These are phyloP conservation scores for Nigrospora oryzae DNA, from an alignment of 2,329 filamentous ascomycete genomes.

Conservation along the genomic window DNA sequence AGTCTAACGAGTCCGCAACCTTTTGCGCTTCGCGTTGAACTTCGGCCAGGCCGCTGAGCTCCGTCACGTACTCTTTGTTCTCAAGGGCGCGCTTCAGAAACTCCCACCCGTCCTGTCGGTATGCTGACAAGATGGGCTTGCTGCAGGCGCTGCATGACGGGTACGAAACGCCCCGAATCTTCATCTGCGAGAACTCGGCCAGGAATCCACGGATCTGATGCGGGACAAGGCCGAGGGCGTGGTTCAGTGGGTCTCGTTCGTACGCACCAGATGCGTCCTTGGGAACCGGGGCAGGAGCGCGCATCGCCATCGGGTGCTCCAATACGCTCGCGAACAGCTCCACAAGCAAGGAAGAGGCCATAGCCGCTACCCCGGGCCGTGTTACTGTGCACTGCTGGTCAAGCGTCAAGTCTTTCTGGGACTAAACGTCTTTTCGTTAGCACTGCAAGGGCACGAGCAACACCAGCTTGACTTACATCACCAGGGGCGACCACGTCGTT, in stretches of 20 bases:
- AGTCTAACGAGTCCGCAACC: slow-evolving; percentile 19
- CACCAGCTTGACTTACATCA: slow-evolving; percentile 57
- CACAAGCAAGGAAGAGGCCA: slow-evolving; percentile 84
- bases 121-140: slow-evolving; percentile 58
- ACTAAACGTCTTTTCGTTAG: slow-evolving; percentile 41
- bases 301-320: slow-evolving; percentile 70
- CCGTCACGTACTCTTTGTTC: slow-evolving; percentile 70
- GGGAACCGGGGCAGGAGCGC: slow-evolving; percentile 46
- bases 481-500: slow-evolving; percentile 93
- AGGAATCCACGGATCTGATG: slow-evolving; percentile 77
- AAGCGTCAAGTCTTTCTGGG: slow-evolving; percentile 86
- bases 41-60: slow-evolving; percentile 40
- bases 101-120: slow-evolving; percentile 60
- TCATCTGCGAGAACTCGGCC: slow-evolving; percentile 63
- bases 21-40: slow-evolving; percentile 21
- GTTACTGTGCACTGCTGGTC: slow-evolving; percentile 99
- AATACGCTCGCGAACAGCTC: slow-evolving; percentile 82
- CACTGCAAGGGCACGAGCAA: background rate
- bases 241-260: slow-evolving; percentile 46
- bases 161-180: slow-evolving; percentile 67
- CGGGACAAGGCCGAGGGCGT: slow-evolving; percentile 62
- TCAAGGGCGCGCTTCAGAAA: slow-evolving; percentile 69
- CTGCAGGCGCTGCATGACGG: slow-evolving; percentile 78
- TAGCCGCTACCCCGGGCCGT: slow-evolving; percentile 81
- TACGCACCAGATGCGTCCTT: slow-evolving; percentile 29